Percentiles rank a stretch among this genome's conserved stretches.
phyloP scores from a whole-genome alignment of 768 basidiomycete species.

The Russula sp. region DNA sequence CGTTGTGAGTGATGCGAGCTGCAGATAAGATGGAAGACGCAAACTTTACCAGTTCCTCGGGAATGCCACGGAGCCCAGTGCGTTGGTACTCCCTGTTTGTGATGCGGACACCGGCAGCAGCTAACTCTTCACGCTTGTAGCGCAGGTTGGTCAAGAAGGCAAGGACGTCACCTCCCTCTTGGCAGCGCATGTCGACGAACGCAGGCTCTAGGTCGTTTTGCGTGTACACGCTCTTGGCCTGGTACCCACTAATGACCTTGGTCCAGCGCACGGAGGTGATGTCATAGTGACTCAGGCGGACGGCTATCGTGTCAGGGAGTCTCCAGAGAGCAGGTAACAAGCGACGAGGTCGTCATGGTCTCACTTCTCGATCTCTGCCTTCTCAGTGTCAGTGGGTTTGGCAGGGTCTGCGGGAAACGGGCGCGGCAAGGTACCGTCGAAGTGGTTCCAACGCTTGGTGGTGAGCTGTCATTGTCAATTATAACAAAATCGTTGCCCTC shows the following conservation, averaged over 20 bases:
- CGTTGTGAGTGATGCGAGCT: too few relatives aligned
- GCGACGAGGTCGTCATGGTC: background rate
- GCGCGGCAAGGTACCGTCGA: background rate
- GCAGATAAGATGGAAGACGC: background rate
- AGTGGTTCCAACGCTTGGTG: background rate
- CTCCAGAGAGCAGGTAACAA: background rate
- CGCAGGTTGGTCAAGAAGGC: background rate
- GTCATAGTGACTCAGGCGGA: accelerated
- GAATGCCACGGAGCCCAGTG: background rate
- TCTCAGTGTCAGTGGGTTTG: background rate
- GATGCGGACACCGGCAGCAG: background rate
- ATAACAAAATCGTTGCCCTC: too few relatives aligned
- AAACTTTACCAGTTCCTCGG: background rate
- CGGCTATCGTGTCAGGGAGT: background rate
- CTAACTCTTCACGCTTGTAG: background rate
- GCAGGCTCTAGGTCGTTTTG: background rate
- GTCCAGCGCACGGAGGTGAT: background rate
- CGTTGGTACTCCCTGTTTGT: background rate
- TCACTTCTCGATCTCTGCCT: background rate
- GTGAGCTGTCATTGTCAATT: too few relatives aligned
- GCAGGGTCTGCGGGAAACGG: background rate
- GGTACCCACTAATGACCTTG: background rate
- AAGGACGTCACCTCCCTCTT: background rate
- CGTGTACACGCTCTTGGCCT: background rate
- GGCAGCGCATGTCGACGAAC: background rate